These are phyloP conservation scores for Aspergillus pseudonomiae DNA, from an alignment of 2,329 filamentous ascomycete genomes.

Conservation along the genomic window DNA sequence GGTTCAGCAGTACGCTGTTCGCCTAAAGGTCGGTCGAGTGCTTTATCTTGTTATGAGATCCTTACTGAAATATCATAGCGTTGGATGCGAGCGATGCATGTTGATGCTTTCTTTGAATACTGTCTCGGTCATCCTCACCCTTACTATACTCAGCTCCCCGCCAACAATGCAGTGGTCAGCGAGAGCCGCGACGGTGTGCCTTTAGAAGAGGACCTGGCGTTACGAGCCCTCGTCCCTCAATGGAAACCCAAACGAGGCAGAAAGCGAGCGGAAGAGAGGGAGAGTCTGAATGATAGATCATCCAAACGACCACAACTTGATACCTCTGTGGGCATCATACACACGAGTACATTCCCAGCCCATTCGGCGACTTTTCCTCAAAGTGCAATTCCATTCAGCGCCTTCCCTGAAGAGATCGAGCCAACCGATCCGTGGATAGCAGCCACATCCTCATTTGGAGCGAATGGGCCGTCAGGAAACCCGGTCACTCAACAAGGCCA, in stretches of 20 bases:
- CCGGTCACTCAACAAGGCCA: conserved; percentile 29
- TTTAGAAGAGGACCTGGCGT: conserved; percentile 83
- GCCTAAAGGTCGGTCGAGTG: conserved; percentile 70
- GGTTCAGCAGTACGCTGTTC: conserved; percentile 90
- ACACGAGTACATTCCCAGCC: conserved; percentile 43
- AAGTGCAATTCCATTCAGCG: conserved; percentile 56
- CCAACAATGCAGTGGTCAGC: conserved; percentile 63
- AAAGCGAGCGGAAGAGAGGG: conserved; percentile 64
- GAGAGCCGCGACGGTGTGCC: conserved; percentile 78
- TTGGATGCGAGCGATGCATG: conserved; percentile 96
- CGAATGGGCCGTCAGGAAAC: conserved; percentile 41
- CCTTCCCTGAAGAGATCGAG: conserved; percentile 59
- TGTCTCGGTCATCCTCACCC: conserved; percentile 74
- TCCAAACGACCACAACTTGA: conserved; percentile 66
- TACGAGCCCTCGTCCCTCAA: conserved; percentile 80
- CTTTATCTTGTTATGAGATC: neutral
- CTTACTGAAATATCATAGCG: conserved; percentile 55
- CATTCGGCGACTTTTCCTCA: conserved; percentile 54
- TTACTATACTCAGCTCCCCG: conserved; percentile 79
- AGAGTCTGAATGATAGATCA: conserved; percentile 57
- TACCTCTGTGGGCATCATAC: conserved; percentile 51
- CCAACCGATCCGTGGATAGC: conserved; percentile 43
- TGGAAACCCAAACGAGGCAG: conserved; percentile 64
- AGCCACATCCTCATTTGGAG: conserved; percentile 45
- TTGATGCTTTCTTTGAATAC: conserved; percentile 93